Percentiles rank a stretch among this genome's conserved stretches.
phyloP scores from a whole-genome alignment of 495 filamentous ascomycete genomes.

The Amniculicola lignicola region DNA sequence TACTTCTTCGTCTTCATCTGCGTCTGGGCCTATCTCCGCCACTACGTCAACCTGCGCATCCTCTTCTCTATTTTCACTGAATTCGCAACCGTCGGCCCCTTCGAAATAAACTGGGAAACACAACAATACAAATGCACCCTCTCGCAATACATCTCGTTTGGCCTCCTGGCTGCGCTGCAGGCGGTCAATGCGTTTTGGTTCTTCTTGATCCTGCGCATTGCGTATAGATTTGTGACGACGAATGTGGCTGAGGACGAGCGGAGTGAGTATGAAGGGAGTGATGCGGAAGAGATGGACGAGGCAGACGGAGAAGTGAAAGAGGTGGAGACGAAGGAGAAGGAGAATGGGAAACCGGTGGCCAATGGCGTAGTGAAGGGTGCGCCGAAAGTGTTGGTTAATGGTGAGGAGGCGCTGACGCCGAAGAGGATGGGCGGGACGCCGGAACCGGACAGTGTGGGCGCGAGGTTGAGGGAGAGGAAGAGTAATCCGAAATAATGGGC shows the following conservation, averaged over 20 bases:
- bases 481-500: conserved; percentile 10
- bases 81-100: conserved; percentile 86
- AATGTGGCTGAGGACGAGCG: conserved; percentile 38
- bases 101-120: conserved; percentile 41
- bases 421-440: background rate
- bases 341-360: background rate
- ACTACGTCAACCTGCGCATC: conserved; percentile 86
- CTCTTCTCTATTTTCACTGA: conserved; percentile 80
- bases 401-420: conserved; percentile 1
- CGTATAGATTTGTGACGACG: conserved; percentile 32
- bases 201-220: conserved; percentile 39
- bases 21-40: conserved; percentile 89
- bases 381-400: conserved; percentile 23
- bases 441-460: background rate
- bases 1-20: conserved; percentile 83
- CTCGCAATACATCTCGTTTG: conserved; percentile 40
- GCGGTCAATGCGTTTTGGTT: conserved; percentile 45
- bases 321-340: background rate
- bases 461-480: conserved; percentile 14
- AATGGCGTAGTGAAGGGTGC: conserved; percentile 14
- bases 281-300: no score
- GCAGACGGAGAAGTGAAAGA: conserved; percentile 13
- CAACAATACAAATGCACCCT: conserved; percentile 48
- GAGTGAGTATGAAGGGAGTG: conserved; percentile 42
- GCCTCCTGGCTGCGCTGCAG: conserved; percentile 40